phyloP scores from a whole-genome alignment of 768 basidiomycete species.

The Russula earlei region DNA sequence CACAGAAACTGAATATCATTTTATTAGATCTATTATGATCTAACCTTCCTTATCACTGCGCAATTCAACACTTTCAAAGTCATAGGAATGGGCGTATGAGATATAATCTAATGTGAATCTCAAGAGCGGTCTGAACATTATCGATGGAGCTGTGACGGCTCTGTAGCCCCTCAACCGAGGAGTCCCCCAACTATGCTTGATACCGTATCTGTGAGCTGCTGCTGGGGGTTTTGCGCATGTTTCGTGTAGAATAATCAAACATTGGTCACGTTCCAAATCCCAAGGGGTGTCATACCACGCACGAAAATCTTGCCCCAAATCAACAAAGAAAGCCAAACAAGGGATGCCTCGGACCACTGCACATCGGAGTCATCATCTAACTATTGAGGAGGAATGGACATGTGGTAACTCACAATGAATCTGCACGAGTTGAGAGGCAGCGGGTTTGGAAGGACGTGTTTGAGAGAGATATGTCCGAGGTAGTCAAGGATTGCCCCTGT shows the following conservation, averaged over 20 bases:
- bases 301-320: constrained; percentile 97
- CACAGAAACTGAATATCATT: no score
- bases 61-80: not conserved
- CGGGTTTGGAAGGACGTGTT: constrained; percentile 63
- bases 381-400: not conserved
- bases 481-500: constrained; percentile 66
- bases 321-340: constrained; percentile 86
- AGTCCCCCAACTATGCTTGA: constrained; percentile 76
- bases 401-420: constrained; percentile 51
- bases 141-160: constrained; percentile 15
- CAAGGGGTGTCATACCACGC: constrained; percentile 73
- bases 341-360: constrained; percentile 88
- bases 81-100: not conserved
- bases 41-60: no score
- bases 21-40: no score
- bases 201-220: constrained; percentile 70
- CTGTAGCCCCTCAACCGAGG: constrained; percentile 36
- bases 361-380: constrained; percentile 8
- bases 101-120: not conserved
- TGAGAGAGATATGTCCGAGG: constrained; percentile 57
- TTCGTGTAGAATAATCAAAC: constrained; percentile 89
- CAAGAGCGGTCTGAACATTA: constrained; percentile 16
- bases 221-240: constrained; percentile 59
- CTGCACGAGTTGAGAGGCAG: constrained; percentile 57
- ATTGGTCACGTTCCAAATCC: constrained; percentile 85